Percentiles rank a stretch among this genome's conserved stretches.
phyloP scores from a whole-genome alignment of 768 basidiomycete species.

The Rhodotorula sphaerocarpa region DNA sequence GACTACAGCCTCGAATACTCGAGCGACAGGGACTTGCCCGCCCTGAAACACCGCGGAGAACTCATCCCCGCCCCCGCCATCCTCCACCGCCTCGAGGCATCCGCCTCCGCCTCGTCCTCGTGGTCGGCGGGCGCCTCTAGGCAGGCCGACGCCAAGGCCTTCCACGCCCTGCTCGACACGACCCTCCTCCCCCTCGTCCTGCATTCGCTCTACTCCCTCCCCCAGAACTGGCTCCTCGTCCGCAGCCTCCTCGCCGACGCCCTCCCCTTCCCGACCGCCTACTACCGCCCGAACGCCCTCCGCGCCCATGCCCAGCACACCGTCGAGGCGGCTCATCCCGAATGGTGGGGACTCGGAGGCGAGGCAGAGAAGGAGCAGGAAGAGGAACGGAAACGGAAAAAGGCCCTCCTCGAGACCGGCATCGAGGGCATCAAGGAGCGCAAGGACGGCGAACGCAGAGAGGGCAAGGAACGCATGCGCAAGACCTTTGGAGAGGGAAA shows the following conservation, averaged over 20 bases:
- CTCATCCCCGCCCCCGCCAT: slow-evolving; percentile 14
- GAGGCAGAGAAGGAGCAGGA: slow-evolving; percentile 29
- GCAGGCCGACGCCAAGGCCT: slow-evolving; percentile 9
- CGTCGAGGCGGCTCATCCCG: slow-evolving; percentile 23
- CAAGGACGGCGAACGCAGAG: slow-evolving; percentile 15
- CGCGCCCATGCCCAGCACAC: slow-evolving; percentile 14
- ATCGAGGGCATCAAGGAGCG: slow-evolving; percentile 27
- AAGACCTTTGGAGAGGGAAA: slow-evolving; percentile 36
- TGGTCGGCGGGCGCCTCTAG: background rate
- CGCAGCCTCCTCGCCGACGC: slow-evolving; percentile 24
- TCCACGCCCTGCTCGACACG: slow-evolving; percentile 28
- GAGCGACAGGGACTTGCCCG: slow-evolving; percentile 15
- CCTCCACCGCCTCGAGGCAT: slow-evolving; percentile 14
- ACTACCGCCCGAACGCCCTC: slow-evolving; percentile 25
- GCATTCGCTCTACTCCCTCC: slow-evolving; percentile 35
- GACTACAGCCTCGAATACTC: slow-evolving; percentile 22
- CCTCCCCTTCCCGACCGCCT: slow-evolving; percentile 21
- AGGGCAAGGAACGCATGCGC: slow-evolving; percentile 30
- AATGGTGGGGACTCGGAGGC: slow-evolving; percentile 33
- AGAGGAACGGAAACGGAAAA: slow-evolving; percentile 11
- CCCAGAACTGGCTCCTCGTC: slow-evolving; percentile 26
- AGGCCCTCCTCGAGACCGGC: slow-evolving; percentile 28
- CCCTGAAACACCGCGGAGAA: slow-evolving; percentile 19
- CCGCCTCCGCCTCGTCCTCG: background rate
- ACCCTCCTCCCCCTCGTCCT: slow-evolving; percentile 31